These are phyloP conservation scores for Cyclotella baltica DNA, from an alignment of 108 stramenopile species.

Conservation along the genomic window DNA sequence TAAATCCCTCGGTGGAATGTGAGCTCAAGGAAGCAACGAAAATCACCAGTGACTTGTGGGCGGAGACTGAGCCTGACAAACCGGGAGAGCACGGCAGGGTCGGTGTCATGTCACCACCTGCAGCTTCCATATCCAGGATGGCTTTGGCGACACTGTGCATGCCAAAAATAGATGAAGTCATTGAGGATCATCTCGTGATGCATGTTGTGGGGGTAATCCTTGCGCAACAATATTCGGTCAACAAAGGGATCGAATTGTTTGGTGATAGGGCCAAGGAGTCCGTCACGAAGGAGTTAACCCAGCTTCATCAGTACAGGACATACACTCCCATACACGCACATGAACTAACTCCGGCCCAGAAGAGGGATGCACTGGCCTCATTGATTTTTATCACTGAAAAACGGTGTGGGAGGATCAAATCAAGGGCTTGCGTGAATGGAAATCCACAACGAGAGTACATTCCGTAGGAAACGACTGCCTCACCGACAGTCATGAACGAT, in stretches of 20 bases:
- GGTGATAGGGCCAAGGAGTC: background rate
- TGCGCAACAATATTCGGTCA: background rate
- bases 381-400: background rate
- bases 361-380: background rate
- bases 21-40: background rate
- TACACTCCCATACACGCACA: background rate
- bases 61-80: background rate
- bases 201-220: background rate
- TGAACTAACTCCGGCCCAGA: constrained; percentile 1
- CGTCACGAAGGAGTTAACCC: background rate
- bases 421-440: background rate
- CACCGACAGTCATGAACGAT: background rate
- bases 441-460: no score
- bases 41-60: background rate
- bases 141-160: background rate
- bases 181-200: background rate
- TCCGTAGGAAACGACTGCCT: no score
- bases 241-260: background rate
- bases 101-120: background rate
- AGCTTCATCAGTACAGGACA: background rate
- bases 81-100: background rate
- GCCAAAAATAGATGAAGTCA: background rate
- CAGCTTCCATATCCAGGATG: background rate
- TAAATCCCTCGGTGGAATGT: background rate
- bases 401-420: background rate